These are phyloP conservation scores for Austropuccinia psidii DNA, from an alignment of 1,284 basidiomycete species.

Conservation along the genomic window DNA sequence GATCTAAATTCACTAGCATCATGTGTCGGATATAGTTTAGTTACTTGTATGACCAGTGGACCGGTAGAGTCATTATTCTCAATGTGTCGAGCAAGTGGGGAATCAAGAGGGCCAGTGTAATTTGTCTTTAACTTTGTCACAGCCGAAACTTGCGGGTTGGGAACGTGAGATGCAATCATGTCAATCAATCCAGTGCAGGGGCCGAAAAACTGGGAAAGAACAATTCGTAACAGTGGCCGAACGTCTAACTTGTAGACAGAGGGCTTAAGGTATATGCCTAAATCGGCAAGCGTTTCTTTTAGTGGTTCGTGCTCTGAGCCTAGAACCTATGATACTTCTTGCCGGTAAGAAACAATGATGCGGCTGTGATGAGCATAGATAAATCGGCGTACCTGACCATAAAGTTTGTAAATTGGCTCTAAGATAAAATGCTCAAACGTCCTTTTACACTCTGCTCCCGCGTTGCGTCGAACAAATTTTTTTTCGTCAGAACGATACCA, in stretches of 20 bases:
- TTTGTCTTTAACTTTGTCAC: slow-evolving; percentile 68
- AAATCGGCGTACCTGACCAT: slow-evolving; percentile 56
- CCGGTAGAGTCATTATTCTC: slow-evolving; percentile 71
- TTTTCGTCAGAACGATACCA: slow-evolving; percentile 74
- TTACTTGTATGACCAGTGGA: slow-evolving; percentile 82
- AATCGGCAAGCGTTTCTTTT: slow-evolving; percentile 65
- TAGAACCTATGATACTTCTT: slow-evolving; percentile 59
- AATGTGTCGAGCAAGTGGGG: slow-evolving; percentile 69
- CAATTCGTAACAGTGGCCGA: slow-evolving; percentile 81
- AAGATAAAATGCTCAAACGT: slow-evolving; percentile 95
- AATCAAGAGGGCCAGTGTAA: slow-evolving; percentile 76
- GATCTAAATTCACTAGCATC: slow-evolving; percentile 94
- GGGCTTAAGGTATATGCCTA: slow-evolving; percentile 82
- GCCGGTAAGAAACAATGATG: neutral
- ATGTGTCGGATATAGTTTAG: slow-evolving; percentile 89
- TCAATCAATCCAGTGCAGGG: slow-evolving; percentile 74
- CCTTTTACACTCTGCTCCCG: slow-evolving; percentile 70
- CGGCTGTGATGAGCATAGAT: neutral
- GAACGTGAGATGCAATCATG: slow-evolving; percentile 80
- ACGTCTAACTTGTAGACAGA: slow-evolving; percentile 98
- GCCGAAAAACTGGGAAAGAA: slow-evolving; percentile 93
- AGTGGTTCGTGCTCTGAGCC: slow-evolving; percentile 81
- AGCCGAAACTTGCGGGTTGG: slow-evolving; percentile 68
- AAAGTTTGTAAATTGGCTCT: slow-evolving; percentile 94
- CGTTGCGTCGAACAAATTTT: slow-evolving; percentile 78